phyloP scores from a whole-genome alignment of 768 basidiomycete genomes.

The Candolleomyces eurysporus region DNA sequence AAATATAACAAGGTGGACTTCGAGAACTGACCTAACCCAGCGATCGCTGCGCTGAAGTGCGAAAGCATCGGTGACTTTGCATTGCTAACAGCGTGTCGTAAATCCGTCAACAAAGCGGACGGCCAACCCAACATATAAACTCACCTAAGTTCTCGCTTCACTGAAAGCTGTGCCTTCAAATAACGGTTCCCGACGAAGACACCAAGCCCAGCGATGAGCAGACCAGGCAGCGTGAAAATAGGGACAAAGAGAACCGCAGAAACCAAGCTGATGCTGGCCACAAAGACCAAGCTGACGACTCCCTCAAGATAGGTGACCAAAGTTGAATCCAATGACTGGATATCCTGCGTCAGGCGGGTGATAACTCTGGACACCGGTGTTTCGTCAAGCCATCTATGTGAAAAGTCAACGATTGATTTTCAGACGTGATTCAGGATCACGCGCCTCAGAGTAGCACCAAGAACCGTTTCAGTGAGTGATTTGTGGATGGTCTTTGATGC shows the following conservation, averaged over 20 bases:
- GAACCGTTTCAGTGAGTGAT: constrained; percentile 48
- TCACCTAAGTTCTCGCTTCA: constrained; percentile 48
- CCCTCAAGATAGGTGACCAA: constrained; percentile 60
- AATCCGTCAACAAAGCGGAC: neutral
- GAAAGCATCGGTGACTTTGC: constrained; percentile 55
- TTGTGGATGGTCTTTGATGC: constrained; percentile 56
- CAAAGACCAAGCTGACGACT: constrained; percentile 29
- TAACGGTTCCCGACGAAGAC: too few relatives aligned
- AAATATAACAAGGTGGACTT: too few relatives aligned
- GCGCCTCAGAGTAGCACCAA: constrained; percentile 62
- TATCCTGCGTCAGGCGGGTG: too few relatives aligned
- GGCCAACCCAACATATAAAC: too few relatives aligned
- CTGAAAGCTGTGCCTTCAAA: constrained; percentile 44
- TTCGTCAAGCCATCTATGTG: constrained; percentile 45
- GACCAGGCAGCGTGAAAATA: too few relatives aligned
- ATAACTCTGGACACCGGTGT: too few relatives aligned
- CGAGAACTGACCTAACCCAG: constrained; percentile 38
- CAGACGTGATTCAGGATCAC: neutral
- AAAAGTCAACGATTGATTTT: neutral
- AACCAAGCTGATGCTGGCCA: constrained; percentile 45
- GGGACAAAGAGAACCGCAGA: too few relatives aligned
- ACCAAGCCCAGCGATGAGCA: too few relatives aligned
- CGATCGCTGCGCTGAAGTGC: too few relatives aligned
- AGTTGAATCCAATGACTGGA: too few relatives aligned
- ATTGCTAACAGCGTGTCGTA: constrained; percentile 31